Base-by-base conservation (phyloP, 768 basidiomycete genomes). In the Daedaleopsis nitida region DNA sequence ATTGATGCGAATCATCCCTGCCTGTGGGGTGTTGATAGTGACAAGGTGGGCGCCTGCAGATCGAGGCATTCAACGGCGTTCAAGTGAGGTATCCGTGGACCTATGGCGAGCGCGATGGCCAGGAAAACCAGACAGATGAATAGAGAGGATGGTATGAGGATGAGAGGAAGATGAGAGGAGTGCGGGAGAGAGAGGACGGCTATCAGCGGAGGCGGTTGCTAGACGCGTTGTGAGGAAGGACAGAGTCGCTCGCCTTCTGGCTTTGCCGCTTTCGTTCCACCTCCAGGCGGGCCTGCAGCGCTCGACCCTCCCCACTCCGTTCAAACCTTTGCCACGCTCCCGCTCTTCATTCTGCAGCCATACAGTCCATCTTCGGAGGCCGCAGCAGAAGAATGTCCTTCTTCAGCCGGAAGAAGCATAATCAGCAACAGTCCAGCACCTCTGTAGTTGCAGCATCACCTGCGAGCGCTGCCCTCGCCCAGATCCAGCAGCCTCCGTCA, bases 381-480 rank as follows among this genome's bases (percentile, higher is more conserved):
- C 82, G 83, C 76, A 70, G 84, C 65, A 78, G 86, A 75, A 88
- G 88, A 86, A 94, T 94, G 92, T 92, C 91, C 83, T 94, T 92
- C 90, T 94, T 94, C 84, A 88, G 85, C 47, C 84, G 90, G 83
- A 92, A 87, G 87, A 92, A 91, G 84, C 83, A 86, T 65, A 81
- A 84, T 52, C 68, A 67, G 35, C 71, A 69, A 23, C 58, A 67
- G 13, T 42, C 57, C 62, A 58, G 57, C 60, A 65, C 57, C 34
- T 67, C 75, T 68, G 85, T 87, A 66, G 81, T 85, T 45, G 76
- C 87, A 56, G 78, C 83, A 8, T 85, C 87, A 71, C 83, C 86
- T 9, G 84, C 87, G 8, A 85, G 82, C 60, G 86, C 89, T 71
- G 87, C 88, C 37, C 81, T 89, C 58, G 66, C 66, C 16, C 70